Conservation (phyloP, 495 filamentous ascomycete species). For the Tuber borchii region DNA sequence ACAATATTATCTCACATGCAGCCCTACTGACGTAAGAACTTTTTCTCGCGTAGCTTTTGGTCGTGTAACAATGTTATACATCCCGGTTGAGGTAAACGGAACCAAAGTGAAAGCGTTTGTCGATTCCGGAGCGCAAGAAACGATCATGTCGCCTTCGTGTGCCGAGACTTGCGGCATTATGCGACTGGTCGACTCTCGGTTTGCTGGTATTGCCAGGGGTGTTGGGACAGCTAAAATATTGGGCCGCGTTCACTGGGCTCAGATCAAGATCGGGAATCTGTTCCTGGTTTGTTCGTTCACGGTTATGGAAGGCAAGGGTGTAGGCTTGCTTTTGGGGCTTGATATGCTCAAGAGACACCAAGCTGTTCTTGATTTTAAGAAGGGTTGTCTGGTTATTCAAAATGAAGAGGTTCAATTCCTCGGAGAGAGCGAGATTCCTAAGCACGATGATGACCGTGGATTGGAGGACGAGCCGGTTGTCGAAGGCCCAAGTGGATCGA, state of each 20-base stretch:
- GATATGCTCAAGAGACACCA: constrained; percentile 96
- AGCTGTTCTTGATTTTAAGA: constrained; percentile 79
- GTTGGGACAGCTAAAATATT: constrained; percentile 92
- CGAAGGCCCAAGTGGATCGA: constrained; percentile 74
- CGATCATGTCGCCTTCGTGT: constrained; percentile 94
- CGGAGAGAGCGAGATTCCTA: constrained; percentile 87
- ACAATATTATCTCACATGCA: constrained; percentile 9
- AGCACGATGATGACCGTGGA: constrained; percentile 60
- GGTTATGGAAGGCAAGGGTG: constrained; percentile 98
- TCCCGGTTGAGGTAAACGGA: constrained; percentile 90
- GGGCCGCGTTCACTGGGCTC: constrained; percentile 86
- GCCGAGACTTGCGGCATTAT: constrained; percentile 91
- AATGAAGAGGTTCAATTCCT: constrained; percentile 82
- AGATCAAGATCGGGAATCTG: constrained; percentile 82
- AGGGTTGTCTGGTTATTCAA: constrained; percentile 75
- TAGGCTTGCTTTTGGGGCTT: constrained; percentile 87
- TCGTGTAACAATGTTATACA: constrained; percentile 89
- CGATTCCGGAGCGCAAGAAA: constrained; percentile 94
- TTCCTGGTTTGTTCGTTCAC: constrained; percentile 92
- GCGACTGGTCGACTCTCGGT: constrained; percentile 89
- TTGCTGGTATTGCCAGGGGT: constrained; percentile 81
- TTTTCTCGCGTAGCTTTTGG: constrained; percentile 64
- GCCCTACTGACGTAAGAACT: constrained; percentile 18
- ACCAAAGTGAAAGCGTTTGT: constrained; percentile 91
- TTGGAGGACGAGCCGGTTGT: constrained; percentile 75